Evolutionary conservation across 2,329 filamentous ascomycete genomes (phyloP).

Genomic region (Bipolaris sorokiniana): DNA sequence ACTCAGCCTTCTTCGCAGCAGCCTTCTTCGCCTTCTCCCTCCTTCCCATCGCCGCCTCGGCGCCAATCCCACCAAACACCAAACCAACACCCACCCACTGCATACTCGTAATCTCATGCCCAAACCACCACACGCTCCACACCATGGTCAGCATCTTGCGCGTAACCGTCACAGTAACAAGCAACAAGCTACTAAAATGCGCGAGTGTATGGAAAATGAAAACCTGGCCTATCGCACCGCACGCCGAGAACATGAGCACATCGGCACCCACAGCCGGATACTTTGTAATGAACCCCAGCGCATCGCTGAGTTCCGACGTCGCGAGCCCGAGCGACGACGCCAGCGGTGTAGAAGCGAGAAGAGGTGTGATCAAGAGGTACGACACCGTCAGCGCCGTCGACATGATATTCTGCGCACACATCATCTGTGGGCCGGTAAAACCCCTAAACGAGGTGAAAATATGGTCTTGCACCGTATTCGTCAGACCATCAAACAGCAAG

Average conservation of each 20-base stretch:
- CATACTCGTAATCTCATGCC: constrained; percentile 82
- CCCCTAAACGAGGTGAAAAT: constrained; percentile 79
- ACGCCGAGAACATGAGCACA: constrained; percentile 86
- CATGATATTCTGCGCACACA: constrained; percentile 96
- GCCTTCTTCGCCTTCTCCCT: constrained; percentile 85
- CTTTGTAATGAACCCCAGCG: constrained; percentile 77
- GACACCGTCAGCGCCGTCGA: constrained; percentile 75
- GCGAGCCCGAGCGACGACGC: constrained; percentile 53
- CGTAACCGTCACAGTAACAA: constrained; percentile 96
- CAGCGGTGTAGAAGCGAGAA: constrained; percentile 68
- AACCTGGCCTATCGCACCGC: constrained; percentile 90
- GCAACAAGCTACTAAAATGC: constrained; percentile 86
- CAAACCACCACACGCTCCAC: constrained; percentile 91
- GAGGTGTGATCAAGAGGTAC: constrained; percentile 81
- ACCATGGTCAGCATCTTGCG: constrained; percentile 99
- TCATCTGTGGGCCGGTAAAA: constrained; percentile 96
- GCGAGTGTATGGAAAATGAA: constrained; percentile 96
- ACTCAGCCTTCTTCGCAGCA: constrained; percentile 58
- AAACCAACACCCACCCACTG: constrained; percentile 92
- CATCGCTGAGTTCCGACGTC: constrained; percentile 71
- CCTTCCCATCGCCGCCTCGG: constrained; percentile 81
- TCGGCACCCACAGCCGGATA: constrained; percentile 86
- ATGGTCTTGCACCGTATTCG: constrained; percentile 95
- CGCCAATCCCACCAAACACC: constrained; percentile 94
- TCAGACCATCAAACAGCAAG: constrained; percentile 91